Evolutionary conservation across 2,329 filamentous ascomycete species (phyloP).

Genomic region (Pleomassaria siparia): DNA sequence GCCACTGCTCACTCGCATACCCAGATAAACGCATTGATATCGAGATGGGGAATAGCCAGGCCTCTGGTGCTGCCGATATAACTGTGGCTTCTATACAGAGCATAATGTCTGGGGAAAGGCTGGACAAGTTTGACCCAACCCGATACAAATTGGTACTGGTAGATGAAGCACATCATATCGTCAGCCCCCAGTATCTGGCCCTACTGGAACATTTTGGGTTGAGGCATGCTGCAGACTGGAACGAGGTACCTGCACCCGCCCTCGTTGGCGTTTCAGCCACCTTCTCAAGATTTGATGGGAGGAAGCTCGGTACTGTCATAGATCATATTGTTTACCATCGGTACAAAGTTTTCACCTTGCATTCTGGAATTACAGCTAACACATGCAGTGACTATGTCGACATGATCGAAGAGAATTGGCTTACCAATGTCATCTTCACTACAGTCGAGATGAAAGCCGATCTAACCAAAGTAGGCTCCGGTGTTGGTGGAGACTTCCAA

Average conservation of each 20-base stretch:
- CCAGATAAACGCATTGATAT: slow-evolving; percentile 81
- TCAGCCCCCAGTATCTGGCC: slow-evolving; percentile 76
- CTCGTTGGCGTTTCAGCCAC: slow-evolving; percentile 90
- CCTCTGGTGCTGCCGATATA: slow-evolving; percentile 83
- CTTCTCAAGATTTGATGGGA: slow-evolving; percentile 77
- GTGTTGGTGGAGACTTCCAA: slow-evolving; percentile 75
- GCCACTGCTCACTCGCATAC: slow-evolving; percentile 79
- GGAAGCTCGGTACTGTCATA: slow-evolving; percentile 79
- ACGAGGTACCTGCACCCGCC: slow-evolving; percentile 41
- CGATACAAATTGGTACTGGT: slow-evolving; percentile 89
- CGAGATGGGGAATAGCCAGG: slow-evolving; percentile 81
- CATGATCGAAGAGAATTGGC: slow-evolving; percentile 87
- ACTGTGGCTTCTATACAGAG: slow-evolving; percentile 90
- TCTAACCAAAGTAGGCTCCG: slow-evolving; percentile 68
- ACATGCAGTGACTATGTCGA: slow-evolving; percentile 64
- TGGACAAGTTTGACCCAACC: slow-evolving; percentile 78
- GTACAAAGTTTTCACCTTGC: slow-evolving; percentile 21
- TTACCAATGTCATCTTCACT: slow-evolving; percentile 90
- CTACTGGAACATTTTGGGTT: slow-evolving; percentile 79
- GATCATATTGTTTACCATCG: slow-evolving; percentile 97
- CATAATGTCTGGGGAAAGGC: slow-evolving; percentile 72
- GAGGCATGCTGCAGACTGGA: slow-evolving; percentile 48
- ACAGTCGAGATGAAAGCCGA: slow-evolving; percentile 84
- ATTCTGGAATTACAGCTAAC: background rate
- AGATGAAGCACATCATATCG: slow-evolving; percentile 96